Percentiles rank a stretch among this genome's conserved stretches.
Conservation (phyloP, 1,284 basidiomycete species). For the Hymenochaete sp. region DNA sequence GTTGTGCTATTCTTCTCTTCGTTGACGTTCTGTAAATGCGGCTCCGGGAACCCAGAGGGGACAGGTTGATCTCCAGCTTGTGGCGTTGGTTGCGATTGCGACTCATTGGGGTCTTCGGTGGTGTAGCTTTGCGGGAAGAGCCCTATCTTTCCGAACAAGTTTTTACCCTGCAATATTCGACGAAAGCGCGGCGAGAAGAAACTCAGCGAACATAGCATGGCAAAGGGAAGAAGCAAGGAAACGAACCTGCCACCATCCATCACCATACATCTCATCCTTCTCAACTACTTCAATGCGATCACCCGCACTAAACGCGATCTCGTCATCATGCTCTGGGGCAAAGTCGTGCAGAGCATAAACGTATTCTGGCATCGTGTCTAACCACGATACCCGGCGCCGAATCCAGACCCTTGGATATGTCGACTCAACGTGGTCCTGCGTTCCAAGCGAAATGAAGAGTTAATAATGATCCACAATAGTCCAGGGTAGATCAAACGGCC, state of each 20-base stretch:
- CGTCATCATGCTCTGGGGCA: constrained; percentile 87
- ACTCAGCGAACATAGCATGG: constrained; percentile 14
- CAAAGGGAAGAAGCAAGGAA: constrained; percentile 17
- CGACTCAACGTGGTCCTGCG: too few relatives aligned
- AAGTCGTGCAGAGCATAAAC: constrained; percentile 86
- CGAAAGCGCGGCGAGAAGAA: constrained; percentile 17
- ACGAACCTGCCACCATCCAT: constrained; percentile 97
- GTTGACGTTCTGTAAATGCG: constrained; percentile 16
- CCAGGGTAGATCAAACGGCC: neutral
- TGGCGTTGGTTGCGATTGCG: constrained; percentile 23
- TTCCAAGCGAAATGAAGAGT: neutral
- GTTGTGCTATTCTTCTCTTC: constrained; percentile 18
- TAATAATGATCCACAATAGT: neutral
- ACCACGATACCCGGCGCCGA: constrained; percentile 1
- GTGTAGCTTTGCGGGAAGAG: constrained; percentile 93
- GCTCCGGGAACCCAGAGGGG: constrained; percentile 13
- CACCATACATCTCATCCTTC: constrained; percentile 87
- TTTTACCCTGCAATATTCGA: constrained; percentile 60
- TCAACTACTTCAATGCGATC: constrained; percentile 87
- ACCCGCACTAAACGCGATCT: constrained; percentile 80
- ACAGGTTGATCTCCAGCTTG: constrained; percentile 18
- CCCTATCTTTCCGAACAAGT: constrained; percentile 72
- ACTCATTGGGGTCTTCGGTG: constrained; percentile 36
- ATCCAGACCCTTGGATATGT: too few relatives aligned
- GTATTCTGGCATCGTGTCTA: constrained; percentile 36